phyloP scores from a whole-genome alignment of 108 stramenopile species.

The Nitzschia palea region DNA sequence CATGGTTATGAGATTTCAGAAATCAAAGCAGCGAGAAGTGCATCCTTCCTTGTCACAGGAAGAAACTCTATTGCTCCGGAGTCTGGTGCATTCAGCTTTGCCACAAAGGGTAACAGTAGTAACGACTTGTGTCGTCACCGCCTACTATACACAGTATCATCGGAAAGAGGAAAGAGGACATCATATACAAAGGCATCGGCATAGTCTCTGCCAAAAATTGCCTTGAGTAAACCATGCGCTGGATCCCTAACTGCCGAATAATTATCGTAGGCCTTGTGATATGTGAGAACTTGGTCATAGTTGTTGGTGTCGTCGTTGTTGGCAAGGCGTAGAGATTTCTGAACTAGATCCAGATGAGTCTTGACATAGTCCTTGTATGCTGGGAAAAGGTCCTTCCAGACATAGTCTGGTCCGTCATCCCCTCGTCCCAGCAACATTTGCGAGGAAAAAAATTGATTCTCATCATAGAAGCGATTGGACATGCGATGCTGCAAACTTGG shows the following conservation, averaged over 20 bases:
- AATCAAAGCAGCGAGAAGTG: no score
- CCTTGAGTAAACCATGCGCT: slow-evolving; percentile 54
- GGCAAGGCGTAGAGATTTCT: neutral
- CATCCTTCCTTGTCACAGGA: no score
- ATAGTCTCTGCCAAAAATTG: slow-evolving; percentile 52
- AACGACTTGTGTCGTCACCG: no score
- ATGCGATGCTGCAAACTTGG: slow-evolving; percentile 76
- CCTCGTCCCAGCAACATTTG: slow-evolving; percentile 87
- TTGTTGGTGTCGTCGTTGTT: slow-evolving; percentile 31
- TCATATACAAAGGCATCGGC: slow-evolving; percentile 55
- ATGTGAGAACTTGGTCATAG: slow-evolving; percentile 47
- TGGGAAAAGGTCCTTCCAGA: slow-evolving; percentile 66
- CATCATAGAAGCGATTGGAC: slow-evolving; percentile 85
- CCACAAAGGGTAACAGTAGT: no score
- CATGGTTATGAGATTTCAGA: no score
- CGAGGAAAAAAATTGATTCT: slow-evolving; percentile 82
- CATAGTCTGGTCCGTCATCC: slow-evolving; percentile 45
- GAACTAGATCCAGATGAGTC: slow-evolving; percentile 12
- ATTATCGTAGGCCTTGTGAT: slow-evolving; percentile 8
- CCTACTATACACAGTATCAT: no score
- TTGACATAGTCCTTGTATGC: slow-evolving; percentile 80
- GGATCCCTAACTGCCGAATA: slow-evolving; percentile 66
- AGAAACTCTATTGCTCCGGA: no score
- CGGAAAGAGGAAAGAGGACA: slow-evolving; percentile 42
- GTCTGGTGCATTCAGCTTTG: no score